Conservation (phyloP, 208 protist species). For the Crithidia thermophila region DNA sequence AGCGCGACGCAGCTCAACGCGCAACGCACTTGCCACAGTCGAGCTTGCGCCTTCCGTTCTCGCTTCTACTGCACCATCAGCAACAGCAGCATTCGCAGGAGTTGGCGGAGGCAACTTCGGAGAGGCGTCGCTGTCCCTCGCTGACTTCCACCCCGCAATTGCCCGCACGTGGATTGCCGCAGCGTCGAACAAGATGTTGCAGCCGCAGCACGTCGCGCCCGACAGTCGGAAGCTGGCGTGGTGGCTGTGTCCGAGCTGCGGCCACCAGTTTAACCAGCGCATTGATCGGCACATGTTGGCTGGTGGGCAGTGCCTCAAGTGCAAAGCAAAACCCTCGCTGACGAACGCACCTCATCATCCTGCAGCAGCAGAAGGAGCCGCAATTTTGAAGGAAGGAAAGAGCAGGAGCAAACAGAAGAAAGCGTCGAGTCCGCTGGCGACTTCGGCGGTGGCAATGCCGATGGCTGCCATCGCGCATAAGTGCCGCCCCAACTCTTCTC, state of each 20-base stretch:
- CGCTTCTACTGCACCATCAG: too few species aligned
- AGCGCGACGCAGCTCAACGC: not conserved
- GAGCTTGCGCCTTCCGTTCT: too few species aligned
- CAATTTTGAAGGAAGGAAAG: not conserved
- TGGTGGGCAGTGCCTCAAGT: slow-evolving; percentile 74
- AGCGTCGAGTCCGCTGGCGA: not conserved
- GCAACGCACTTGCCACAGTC: too few species aligned
- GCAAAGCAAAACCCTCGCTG: slow-evolving; percentile 40
- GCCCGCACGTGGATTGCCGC: slow-evolving; percentile 70
- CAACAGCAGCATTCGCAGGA: not conserved
- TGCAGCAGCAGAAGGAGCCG: not conserved
- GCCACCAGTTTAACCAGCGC: slow-evolving; percentile 63
- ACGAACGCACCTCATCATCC: not conserved
- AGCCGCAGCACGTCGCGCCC: slow-evolving; percentile 77
- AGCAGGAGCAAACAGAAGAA: not conserved
- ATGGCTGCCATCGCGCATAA: slow-evolving; percentile 47
- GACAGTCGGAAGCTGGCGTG: slow-evolving; percentile 73
- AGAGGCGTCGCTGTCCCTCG: slow-evolving; percentile 30
- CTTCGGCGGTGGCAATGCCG: not conserved
- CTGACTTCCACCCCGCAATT: slow-evolving; percentile 65
- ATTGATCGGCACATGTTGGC: slow-evolving; percentile 78
- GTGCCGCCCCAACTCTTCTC: slow-evolving; percentile 60
- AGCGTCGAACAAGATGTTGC: slow-evolving; percentile 80
- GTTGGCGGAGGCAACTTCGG: not conserved
- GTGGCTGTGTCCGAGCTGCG: slow-evolving; percentile 75